Percentiles rank a stretch among this genome's conserved stretches.
Conservation (phyloP, 306 rosid species). For the Ochetophila trinervis region DNA sequence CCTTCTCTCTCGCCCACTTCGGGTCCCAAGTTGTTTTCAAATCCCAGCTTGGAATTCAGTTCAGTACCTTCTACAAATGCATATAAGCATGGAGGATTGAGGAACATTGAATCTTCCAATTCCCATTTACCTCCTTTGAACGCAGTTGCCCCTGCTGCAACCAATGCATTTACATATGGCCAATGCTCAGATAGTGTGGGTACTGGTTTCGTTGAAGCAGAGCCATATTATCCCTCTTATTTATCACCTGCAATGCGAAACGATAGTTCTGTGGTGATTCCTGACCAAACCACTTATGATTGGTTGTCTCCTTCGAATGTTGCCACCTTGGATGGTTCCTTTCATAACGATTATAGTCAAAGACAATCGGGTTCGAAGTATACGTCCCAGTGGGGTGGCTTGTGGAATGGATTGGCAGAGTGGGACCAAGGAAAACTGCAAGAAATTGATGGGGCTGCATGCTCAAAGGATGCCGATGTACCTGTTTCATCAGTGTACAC, state of each 20-base stretch:
- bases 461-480: slow-evolving; percentile 28
- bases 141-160: slow-evolving; percentile 28
- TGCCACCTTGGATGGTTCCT: slow-evolving; percentile 30
- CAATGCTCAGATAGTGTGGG: slow-evolving; percentile 27
- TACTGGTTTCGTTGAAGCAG: slow-evolving; percentile 41
- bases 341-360: slow-evolving; percentile 33
- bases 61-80: slow-evolving; percentile 33
- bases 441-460: slow-evolving; percentile 37
- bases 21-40: slow-evolving; percentile 37
- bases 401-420: slow-evolving; percentile 45
- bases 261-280: slow-evolving; percentile 28
- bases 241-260: slow-evolving; percentile 31
- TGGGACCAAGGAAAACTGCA: slow-evolving; percentile 36
- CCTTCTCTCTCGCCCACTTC: slow-evolving; percentile 29
- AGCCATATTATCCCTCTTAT: slow-evolving; percentile 46
- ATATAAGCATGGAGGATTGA: slow-evolving; percentile 24
- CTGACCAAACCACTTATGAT: slow-evolving; percentile 38
- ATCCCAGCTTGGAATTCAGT: slow-evolving; percentile 35
- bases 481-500: slow-evolving; percentile 28
- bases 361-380: slow-evolving; percentile 32
- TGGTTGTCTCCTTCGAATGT: slow-evolving; percentile 39
- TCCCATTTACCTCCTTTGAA: slow-evolving; percentile 43
- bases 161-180: slow-evolving; percentile 28
- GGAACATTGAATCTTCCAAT: slow-evolving; percentile 22
- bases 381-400: slow-evolving; percentile 29